Conservation (phyloP, 2,329 filamentous ascomycete genomes). For the Beauveria brongniartii region DNA sequence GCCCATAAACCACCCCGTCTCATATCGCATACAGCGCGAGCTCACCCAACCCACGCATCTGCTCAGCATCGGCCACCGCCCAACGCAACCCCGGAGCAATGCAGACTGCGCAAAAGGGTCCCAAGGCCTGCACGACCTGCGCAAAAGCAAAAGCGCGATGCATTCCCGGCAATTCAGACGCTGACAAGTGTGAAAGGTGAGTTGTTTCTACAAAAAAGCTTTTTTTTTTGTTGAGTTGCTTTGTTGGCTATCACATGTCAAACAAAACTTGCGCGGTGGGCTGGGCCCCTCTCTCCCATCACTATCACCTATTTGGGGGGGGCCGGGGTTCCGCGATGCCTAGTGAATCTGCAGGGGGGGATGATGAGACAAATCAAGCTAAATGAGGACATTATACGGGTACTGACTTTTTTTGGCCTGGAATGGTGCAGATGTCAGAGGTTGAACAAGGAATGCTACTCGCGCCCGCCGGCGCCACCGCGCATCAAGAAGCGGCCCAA, state of each 20-base stretch:
- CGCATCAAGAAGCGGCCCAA: slow-evolving; percentile 38
- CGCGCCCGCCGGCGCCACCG: slow-evolving; percentile 39
- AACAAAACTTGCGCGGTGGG: background rate
- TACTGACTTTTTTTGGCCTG: background rate
- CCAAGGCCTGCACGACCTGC: slow-evolving; percentile 42
- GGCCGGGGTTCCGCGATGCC: too few species aligned
- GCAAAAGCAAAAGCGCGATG: slow-evolving; percentile 46
- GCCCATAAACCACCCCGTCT: slow-evolving; percentile 7
- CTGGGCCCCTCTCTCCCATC: background rate
- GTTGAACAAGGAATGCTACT: slow-evolving; percentile 38
- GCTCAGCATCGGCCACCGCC: background rate
- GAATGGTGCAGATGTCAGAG: slow-evolving; percentile 34
- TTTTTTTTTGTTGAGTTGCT: background rate
- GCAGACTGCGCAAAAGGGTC: slow-evolving; percentile 31
- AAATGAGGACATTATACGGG: background rate
- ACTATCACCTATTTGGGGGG: too few species aligned
- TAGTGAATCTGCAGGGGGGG: too few species aligned
- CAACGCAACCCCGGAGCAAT: slow-evolving; percentile 8
- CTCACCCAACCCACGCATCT: slow-evolving; percentile 8
- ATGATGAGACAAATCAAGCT: background rate
- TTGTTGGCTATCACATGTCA: slow-evolving; percentile 11
- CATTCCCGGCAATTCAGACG: slow-evolving; percentile 31
- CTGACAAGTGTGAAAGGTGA: slow-evolving; percentile 40
- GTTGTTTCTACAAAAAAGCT: slow-evolving; percentile 5
- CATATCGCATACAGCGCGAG: background rate